A percentile compares a stretch with the other conserved stretches of the same genome.
phyloP scores from a whole-genome alignment of 352 stramenopile genomes.

The Pythium graminicola region DNA sequence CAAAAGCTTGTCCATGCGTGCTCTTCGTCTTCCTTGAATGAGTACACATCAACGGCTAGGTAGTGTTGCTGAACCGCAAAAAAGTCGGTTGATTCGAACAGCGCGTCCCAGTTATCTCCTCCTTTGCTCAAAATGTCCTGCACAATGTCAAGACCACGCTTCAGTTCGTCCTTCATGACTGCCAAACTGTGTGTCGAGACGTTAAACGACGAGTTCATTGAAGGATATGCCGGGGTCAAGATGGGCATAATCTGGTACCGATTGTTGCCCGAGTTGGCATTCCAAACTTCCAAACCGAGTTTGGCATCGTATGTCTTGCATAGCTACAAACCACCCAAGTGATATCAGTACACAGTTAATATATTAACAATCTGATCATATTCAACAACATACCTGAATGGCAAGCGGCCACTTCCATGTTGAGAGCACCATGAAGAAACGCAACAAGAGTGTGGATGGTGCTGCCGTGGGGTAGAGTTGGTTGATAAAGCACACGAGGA shows the following conservation, averaged over 20 bases:
- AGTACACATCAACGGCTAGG: conserved; percentile 89
- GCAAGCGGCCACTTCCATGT: conserved; percentile 89
- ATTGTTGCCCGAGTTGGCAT: conserved; percentile 81
- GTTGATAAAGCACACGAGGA: conserved; percentile 96
- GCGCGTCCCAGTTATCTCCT: conserved; percentile 61
- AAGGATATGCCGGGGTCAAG: conserved; percentile 97
- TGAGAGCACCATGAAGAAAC: conserved; percentile 89
- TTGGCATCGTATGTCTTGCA: conserved; percentile 86
- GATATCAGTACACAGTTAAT: no score
- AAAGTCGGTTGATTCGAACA: conserved; percentile 84
- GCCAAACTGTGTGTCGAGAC: conserved; percentile 93
- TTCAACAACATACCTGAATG: conserved; percentile 63
- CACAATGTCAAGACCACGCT: conserved; percentile 66
- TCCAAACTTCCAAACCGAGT: conserved; percentile 84
- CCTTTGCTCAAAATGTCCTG: conserved; percentile 82
- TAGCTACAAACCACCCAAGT: conserved; percentile 32
- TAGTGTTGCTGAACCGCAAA: conserved; percentile 88
- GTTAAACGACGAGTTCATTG: conserved; percentile 99
- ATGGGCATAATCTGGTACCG: conserved; percentile 98
- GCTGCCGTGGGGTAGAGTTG: conserved; percentile 84
- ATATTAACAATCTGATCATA: background rate
- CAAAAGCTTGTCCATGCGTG: conserved; percentile 92
- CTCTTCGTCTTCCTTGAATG: conserved; percentile 84
- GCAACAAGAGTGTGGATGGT: conserved; percentile 72
- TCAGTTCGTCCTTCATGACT: conserved; percentile 93